phyloP scores from a whole-genome alignment of 352 stramenopile genomes.

The Globisporangium cederbergense region DNA sequence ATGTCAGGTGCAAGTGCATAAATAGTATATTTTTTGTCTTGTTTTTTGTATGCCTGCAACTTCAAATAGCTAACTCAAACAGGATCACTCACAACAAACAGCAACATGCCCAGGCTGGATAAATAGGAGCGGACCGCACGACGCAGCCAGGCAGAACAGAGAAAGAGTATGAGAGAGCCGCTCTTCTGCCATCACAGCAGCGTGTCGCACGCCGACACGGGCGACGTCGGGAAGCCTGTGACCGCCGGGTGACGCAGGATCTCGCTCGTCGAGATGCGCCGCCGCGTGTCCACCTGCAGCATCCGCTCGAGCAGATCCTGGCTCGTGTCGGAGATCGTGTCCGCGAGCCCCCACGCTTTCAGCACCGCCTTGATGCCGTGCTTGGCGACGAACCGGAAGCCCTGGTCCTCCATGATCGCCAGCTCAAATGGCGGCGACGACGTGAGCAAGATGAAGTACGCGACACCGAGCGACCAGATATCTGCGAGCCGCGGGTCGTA shows the following conservation, averaged over 20 bases:
- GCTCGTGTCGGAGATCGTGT: constrained; percentile 40
- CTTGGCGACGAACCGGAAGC: constrained; percentile 86
- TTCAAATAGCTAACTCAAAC: not conserved
- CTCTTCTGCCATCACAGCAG: not conserved
- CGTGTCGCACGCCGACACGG: constrained; percentile 9
- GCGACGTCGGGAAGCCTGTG: constrained; percentile 11
- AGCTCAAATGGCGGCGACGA: constrained; percentile 91
- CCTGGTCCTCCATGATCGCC: constrained; percentile 74
- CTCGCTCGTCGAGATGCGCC: constrained; percentile 59
- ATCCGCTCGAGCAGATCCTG: constrained; percentile 78
- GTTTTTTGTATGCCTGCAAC: not conserved
- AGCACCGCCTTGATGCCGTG: constrained; percentile 74
- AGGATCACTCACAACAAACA: not conserved
- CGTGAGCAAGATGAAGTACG: constrained; percentile 94
- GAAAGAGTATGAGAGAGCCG: not conserved
- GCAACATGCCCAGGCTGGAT: constrained; percentile 4
- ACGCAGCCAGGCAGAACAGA: not conserved
- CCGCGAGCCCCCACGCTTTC: constrained; percentile 48
- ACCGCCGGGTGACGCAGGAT: constrained; percentile 67
- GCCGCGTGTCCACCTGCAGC: constrained; percentile 50
- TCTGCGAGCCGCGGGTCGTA: constrained; percentile 94
- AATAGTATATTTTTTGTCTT: constrained; percentile 6
- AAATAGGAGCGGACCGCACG: constrained; percentile 2
- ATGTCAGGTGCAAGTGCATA: not conserved
- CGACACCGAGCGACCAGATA: constrained; percentile 91